Conservation (phyloP, 768 basidiomycete species). For the Amanita jacksonii region DNA sequence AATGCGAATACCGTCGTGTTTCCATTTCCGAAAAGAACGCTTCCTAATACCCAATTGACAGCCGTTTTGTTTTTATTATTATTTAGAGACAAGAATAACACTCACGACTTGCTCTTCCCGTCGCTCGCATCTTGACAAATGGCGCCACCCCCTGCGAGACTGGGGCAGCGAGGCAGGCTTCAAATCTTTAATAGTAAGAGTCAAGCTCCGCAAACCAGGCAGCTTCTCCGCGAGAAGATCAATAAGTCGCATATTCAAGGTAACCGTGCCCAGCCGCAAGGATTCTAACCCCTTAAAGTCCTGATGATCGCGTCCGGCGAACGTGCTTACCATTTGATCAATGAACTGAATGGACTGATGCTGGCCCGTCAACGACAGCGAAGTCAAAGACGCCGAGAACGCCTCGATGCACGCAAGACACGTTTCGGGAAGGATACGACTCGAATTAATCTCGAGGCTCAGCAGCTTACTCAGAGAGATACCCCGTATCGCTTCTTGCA, state of each 20-base stretch:
- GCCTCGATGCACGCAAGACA: slow-evolving; percentile 23
- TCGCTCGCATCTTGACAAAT: neutral
- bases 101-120: slow-evolving; percentile 1
- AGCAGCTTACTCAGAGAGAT: slow-evolving; percentile 20
- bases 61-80: too few species aligned
- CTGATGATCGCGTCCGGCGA: slow-evolving; percentile 13
- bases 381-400: slow-evolving; percentile 25
- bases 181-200: slow-evolving; percentile 30
- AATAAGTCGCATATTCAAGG: slow-evolving; percentile 31
- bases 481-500: slow-evolving; percentile 20
- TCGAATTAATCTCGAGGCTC: slow-evolving; percentile 26
- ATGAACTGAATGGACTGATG: slow-evolving; percentile 28
- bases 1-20: neutral
- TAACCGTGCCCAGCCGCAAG: slow-evolving; percentile 30
- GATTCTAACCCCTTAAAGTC: slow-evolving; percentile 21
- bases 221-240: slow-evolving; percentile 30
- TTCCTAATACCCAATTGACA: too few species aligned
- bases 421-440: slow-evolving; percentile 27
- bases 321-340: slow-evolving; percentile 19
- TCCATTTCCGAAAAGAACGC: slow-evolving; percentile 18
- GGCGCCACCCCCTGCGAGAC: neutral
- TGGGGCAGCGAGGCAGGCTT: slow-evolving; percentile 14
- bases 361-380: slow-evolving; percentile 30
- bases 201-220: slow-evolving; percentile 25
- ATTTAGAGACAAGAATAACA: neutral